Percentiles rank a stretch among this genome's conserved stretches.
phyloP scores from a whole-genome alignment of 2,329 filamentous ascomycete genomes.

The Waltergamsia citrina region DNA sequence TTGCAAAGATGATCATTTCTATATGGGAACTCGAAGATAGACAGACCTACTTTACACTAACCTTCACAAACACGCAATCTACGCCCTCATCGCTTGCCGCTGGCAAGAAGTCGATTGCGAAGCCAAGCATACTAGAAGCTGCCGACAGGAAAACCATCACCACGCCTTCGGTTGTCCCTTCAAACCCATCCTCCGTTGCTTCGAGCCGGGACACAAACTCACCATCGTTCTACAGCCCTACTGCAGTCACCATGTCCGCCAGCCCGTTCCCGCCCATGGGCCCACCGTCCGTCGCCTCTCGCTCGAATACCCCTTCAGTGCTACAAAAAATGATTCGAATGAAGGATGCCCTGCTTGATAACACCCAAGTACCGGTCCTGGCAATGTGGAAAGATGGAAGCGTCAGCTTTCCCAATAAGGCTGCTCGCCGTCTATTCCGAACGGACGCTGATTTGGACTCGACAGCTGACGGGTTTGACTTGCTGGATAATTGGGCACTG shows the following conservation, averaged over 20 bases:
- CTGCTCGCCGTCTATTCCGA: constrained; percentile 43
- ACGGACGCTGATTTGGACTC: constrained; percentile 28
- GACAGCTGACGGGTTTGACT: constrained; percentile 38
- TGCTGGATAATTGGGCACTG: constrained; percentile 49
- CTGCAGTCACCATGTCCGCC: constrained; percentile 39
- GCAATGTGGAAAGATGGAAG: constrained; percentile 76
- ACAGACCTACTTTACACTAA: constrained; percentile 63
- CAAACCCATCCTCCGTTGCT: constrained; percentile 34
- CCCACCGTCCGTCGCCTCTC: constrained; percentile 46
- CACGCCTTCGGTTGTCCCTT: constrained; percentile 12
- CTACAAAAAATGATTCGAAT: constrained; percentile 65
- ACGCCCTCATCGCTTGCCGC: constrained; percentile 18
- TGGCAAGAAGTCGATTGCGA: constrained; percentile 27
- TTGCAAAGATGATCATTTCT: constrained; percentile 68
- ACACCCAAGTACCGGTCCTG: constrained; percentile 63
- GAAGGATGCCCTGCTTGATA: constrained; percentile 70
- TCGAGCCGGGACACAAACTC: constrained; percentile 39
- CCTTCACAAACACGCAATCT: constrained; percentile 55
- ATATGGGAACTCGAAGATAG: constrained; percentile 62
- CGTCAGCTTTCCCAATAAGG: constrained; percentile 64
- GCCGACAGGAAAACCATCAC: constrained; percentile 34
- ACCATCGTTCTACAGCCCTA: constrained; percentile 40
- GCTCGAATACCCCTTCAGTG: constrained; percentile 51
- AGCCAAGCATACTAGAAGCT: constrained; percentile 30
- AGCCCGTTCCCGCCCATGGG: constrained; percentile 59